phyloP scores from a whole-genome alignment of 2,329 filamentous ascomycete genomes.

The Tolypocladium guangdongense region DNA sequence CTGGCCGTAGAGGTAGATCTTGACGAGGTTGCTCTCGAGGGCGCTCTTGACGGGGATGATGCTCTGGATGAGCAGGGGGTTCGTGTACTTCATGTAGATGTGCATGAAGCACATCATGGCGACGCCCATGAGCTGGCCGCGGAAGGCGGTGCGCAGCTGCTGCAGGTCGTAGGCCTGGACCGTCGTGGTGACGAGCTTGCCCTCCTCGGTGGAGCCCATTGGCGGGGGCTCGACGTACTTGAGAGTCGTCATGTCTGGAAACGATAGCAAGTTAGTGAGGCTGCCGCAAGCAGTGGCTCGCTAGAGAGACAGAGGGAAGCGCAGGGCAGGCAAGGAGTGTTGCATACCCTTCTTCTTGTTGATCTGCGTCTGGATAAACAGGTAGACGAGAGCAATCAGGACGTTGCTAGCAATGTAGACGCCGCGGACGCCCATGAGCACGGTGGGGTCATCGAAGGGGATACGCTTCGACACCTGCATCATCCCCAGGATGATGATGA shows the following conservation, averaged over 20 bases:
- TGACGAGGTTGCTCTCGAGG: conserved; percentile 89
- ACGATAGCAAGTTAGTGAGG: conserved; percentile 4
- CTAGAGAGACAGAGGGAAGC: not conserved
- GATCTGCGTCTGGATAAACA: conserved; percentile 76
- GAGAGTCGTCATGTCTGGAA: conserved; percentile 81
- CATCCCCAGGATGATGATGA: conserved; percentile 91
- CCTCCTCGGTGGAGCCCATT: conserved; percentile 87
- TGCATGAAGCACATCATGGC: conserved; percentile 99
- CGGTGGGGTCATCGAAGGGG: conserved; percentile 73
- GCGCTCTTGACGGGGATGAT: conserved; percentile 96
- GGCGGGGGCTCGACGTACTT: conserved; percentile 97
- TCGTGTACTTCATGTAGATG: conserved; percentile 98
- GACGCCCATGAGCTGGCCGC: conserved; percentile 87
- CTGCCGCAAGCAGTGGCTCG: not conserved
- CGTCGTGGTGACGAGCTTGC: conserved; percentile 93
- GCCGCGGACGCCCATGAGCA: conserved; percentile 45
- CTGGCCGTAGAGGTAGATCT: conserved; percentile 86
- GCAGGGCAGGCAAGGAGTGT: not conserved
- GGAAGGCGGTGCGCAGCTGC: conserved; percentile 78
- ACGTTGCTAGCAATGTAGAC: conserved; percentile 55
- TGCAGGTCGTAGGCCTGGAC: conserved; percentile 86
- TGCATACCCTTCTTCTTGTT: conserved; percentile 88
- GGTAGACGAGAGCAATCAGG: conserved; percentile 73
- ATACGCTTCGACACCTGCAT: conserved; percentile 97
- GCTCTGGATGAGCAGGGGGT: conserved; percentile 95